phyloP scores from a whole-genome alignment of 208 protist genomes.

The Leishmania gerbilli region DNA sequence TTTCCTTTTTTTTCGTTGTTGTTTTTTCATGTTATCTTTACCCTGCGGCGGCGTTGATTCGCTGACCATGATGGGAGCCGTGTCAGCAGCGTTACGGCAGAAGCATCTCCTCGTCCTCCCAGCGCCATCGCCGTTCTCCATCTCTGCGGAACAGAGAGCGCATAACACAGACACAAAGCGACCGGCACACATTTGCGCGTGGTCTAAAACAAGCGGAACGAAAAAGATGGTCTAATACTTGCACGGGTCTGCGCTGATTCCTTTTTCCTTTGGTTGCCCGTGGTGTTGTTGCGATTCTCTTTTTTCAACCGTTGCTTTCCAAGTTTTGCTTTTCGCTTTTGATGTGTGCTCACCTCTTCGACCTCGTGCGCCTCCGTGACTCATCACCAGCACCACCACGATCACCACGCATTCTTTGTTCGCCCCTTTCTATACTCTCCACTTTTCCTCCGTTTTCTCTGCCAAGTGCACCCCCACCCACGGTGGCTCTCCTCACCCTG shows the following conservation, averaged over 20 bases:
- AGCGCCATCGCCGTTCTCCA: not conserved
- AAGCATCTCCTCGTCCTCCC: not conserved
- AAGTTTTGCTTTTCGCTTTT: not conserved
- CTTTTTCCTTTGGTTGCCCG: not conserved
- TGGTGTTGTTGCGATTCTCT: not conserved
- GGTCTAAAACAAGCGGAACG: not conserved
- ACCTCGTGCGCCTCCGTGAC: not conserved
- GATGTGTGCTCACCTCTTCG: not conserved
- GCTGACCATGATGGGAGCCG: not conserved
- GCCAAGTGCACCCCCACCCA: not conserved
- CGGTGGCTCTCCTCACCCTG: not conserved
- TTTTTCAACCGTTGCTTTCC: not conserved
- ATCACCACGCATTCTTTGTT: not conserved
- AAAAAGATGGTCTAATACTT: not conserved
- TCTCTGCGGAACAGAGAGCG: not conserved
- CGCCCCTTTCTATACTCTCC: not conserved
- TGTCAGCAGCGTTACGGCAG: not conserved
- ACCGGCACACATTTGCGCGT: not conserved
- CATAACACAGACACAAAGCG: not conserved
- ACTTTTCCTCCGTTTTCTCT: not conserved
- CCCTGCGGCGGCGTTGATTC: not conserved
- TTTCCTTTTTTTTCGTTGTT: not conserved
- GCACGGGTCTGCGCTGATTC: not conserved
- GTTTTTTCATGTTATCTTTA: not conserved
- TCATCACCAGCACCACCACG: not conserved